Percentiles rank a stretch among this genome's conserved stretches.
These are phyloP conservation scores for Thozetella sp. DNA, from an alignment of 495 filamentous ascomycete species.

Conservation along the genomic window DNA sequence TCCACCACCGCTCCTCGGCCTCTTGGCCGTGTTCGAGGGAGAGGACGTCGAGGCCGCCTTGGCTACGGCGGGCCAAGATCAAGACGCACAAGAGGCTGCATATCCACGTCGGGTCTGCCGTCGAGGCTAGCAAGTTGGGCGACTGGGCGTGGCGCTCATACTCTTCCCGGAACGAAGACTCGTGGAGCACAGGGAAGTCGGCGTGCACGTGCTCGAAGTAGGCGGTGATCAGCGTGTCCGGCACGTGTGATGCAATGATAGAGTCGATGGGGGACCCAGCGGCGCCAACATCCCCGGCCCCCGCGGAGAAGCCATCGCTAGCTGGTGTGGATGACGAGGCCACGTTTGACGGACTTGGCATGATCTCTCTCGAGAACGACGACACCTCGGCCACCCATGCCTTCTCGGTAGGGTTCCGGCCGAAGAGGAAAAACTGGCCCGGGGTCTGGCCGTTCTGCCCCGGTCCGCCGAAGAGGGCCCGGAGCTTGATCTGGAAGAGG, in stretches of 20 bases:
- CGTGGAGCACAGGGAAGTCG: slow-evolving; percentile 35
- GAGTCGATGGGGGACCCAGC: slow-evolving; percentile 8
- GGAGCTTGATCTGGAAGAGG: slow-evolving; percentile 29
- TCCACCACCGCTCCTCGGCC: slow-evolving; percentile 25
- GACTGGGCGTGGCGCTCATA: slow-evolving; percentile 24
- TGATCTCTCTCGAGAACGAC: background rate
- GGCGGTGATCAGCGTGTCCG: slow-evolving; percentile 26
- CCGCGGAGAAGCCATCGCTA: background rate
- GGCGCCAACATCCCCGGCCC: background rate
- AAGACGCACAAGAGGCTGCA: slow-evolving; percentile 35
- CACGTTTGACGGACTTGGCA: background rate
- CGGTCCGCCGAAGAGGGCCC: slow-evolving; percentile 19
- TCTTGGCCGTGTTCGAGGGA: slow-evolving; percentile 8
- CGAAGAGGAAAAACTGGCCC: slow-evolving; percentile 19
- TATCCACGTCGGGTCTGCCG: slow-evolving; percentile 29
- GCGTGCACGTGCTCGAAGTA: slow-evolving; percentile 35
- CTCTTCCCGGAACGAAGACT: slow-evolving; percentile 30
- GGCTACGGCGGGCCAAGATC: slow-evolving; percentile 16
- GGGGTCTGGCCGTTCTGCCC: slow-evolving; percentile 13
- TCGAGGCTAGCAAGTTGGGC: slow-evolving; percentile 6
- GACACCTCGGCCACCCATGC: background rate
- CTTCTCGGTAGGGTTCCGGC: slow-evolving; percentile 19
- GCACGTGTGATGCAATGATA: slow-evolving; percentile 14
- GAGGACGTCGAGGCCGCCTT: slow-evolving; percentile 16
- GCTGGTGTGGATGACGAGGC: background rate